phyloP scores from a whole-genome alignment of 1,139 yeast genomes.

The Hyphopichia buzzinii region DNA sequence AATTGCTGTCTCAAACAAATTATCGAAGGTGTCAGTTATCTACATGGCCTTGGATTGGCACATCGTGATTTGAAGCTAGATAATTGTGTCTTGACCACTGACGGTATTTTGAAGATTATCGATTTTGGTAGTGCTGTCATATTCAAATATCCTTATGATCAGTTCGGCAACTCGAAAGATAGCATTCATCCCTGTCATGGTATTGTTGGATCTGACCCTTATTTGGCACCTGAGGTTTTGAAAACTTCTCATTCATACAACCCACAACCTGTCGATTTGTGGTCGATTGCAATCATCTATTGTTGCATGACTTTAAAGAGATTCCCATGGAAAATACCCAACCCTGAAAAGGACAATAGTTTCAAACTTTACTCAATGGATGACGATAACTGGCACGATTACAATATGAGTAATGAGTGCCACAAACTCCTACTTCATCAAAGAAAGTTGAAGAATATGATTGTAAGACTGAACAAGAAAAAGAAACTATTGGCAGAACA shows the following conservation, averaged over 20 bases:
- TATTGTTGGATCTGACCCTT: slow-evolving; percentile 97
- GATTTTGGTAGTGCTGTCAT: slow-evolving; percentile 98
- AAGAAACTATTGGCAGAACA: slow-evolving; percentile 22
- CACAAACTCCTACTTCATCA: slow-evolving; percentile 47
- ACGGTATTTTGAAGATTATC: slow-evolving; percentile 86
- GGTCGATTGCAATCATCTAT: slow-evolving; percentile 94
- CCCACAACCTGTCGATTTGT: slow-evolving; percentile 90
- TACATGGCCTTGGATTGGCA: slow-evolving; percentile 87
- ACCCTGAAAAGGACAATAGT: slow-evolving; percentile 75
- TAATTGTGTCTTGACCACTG: slow-evolving; percentile 83
- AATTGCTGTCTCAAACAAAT: slow-evolving; percentile 91
- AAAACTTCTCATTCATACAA: slow-evolving; percentile 67
- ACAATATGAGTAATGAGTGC: slow-evolving; percentile 50
- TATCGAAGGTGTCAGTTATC: slow-evolving; percentile 75
- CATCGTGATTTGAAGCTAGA: slow-evolving; percentile 95
- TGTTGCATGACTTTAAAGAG: slow-evolving; percentile 94
- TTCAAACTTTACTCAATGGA: slow-evolving; percentile 62
- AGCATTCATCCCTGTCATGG: slow-evolving; percentile 83
- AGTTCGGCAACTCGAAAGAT: slow-evolving; percentile 42
- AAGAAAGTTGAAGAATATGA: slow-evolving; percentile 41
- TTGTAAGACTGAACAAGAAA: slow-evolving; percentile 44
- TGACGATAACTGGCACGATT: slow-evolving; percentile 51
- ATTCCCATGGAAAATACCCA: slow-evolving; percentile 97
- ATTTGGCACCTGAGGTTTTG: slow-evolving; percentile 94
- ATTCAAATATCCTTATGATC: slow-evolving; percentile 86